Conservation (phyloP, 257 asterid species). For the Solanum dulcamara region DNA sequence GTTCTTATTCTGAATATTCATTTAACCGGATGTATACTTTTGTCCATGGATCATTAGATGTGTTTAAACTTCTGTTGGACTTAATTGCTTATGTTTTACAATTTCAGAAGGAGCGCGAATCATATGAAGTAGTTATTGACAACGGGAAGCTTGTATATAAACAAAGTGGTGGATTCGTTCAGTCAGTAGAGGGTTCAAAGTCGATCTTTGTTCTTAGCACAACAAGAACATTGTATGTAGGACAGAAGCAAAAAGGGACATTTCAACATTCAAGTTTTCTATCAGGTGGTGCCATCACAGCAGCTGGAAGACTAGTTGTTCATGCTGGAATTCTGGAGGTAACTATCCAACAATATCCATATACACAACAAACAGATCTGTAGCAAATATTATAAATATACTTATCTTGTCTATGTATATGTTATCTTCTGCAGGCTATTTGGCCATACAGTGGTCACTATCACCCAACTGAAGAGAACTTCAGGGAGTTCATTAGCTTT, state of each 20-base stretch:
- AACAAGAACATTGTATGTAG: conserved; percentile 56
- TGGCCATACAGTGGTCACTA: conserved; percentile 97
- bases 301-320: conserved; percentile 90
- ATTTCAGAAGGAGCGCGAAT: conserved; percentile 68
- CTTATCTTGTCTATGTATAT: background rate
- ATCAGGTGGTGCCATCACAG: conserved; percentile 89
- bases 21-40: background rate
- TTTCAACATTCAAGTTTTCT: conserved; percentile 96
- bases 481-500: conserved; percentile 64
- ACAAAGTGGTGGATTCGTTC: conserved; percentile 45
- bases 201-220: conserved; percentile 96
- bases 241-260: conserved; percentile 65
- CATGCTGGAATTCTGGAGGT: conserved; percentile 81
- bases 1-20: conserved; percentile 1
- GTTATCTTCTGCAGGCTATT: conserved; percentile 40
- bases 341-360: background rate
- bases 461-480: conserved; percentile 85
- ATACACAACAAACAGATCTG: background rate
- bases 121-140: conserved; percentile 55
- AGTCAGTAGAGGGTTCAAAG: conserved; percentile 67
- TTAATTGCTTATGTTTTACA: background rate
- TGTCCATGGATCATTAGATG: background rate
- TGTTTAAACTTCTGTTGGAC: background rate
- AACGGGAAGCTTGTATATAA: conserved; percentile 62
- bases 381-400: background rate